A percentile compares a stretch with the other conserved stretches of the same genome.
phyloP scores from a whole-genome alignment of 2,329 filamentous ascomycete species.

The Bipolaris zeicola region DNA sequence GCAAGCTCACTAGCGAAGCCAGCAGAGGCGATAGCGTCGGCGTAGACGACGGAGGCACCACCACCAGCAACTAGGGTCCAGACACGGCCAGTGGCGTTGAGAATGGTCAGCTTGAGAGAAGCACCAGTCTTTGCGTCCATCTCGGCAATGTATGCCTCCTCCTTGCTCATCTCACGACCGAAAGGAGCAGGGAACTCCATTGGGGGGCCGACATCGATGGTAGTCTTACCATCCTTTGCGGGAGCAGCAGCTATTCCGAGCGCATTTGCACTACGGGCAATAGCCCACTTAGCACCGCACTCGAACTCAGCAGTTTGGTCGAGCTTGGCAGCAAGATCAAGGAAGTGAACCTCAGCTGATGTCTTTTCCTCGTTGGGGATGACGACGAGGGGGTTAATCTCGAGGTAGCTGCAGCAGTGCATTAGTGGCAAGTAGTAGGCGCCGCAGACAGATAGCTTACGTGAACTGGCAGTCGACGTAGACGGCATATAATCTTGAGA shows the following conservation, averaged over 20 bases:
- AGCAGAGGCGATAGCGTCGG: constrained; percentile 95
- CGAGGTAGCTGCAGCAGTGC: constrained; percentile 70
- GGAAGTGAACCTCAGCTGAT: constrained; percentile 94
- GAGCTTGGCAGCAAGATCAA: constrained; percentile 97
- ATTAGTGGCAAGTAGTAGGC: constrained; percentile 20
- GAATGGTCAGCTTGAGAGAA: constrained; percentile 95
- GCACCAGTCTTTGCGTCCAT: constrained; percentile 99
- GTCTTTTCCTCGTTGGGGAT: constrained; percentile 93
- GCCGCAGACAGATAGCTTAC: constrained; percentile 34
- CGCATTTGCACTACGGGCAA: constrained; percentile 87
- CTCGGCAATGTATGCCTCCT: constrained; percentile 98
- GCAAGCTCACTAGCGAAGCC: constrained; percentile 95
- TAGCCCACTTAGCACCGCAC: constrained; percentile 98
- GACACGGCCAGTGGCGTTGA: constrained; percentile 89
- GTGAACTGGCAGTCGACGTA: constrained; percentile 99
- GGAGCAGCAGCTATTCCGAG: constrained; percentile 75
- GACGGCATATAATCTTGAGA: constrained; percentile 95
- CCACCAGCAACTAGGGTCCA: constrained; percentile 99
- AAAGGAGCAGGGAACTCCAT: constrained; percentile 99
- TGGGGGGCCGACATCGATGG: constrained; percentile 92
- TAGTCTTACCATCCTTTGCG: constrained; percentile 74
- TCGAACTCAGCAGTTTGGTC: constrained; percentile 99
- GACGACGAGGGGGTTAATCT: constrained; percentile 99
- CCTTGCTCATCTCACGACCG: constrained; percentile 96
- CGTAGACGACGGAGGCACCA: constrained; percentile 99